A percentile compares a stretch with the other conserved stretches of the same genome.
Conservation (phyloP, 768 basidiomycete genomes). For the Russula earlei region DNA sequence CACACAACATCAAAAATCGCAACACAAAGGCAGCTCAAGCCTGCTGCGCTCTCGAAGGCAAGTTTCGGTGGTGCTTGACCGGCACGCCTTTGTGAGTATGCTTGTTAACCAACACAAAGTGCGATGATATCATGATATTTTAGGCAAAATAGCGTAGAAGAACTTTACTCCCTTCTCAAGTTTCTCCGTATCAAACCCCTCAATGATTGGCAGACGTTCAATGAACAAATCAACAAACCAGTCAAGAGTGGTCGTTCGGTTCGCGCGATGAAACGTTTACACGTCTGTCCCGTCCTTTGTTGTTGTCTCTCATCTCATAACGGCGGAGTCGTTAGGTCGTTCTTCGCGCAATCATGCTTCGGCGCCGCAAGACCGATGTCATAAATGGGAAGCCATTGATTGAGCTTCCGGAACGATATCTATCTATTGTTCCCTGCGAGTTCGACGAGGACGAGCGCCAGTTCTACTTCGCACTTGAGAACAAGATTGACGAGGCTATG, state of each 20-base stretch:
- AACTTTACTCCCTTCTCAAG: conserved; percentile 81
- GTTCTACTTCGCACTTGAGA: conserved; percentile 71
- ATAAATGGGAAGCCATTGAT: conserved; percentile 77
- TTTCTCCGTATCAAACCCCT: conserved; percentile 81
- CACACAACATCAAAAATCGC: conserved; percentile 88
- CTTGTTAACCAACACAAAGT: background rate
- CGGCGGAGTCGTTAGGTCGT: conserved; percentile 43
- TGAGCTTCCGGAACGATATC: conserved; percentile 62
- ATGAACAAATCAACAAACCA: conserved; percentile 66
- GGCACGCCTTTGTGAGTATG: conserved; percentile 61
- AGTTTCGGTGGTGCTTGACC: conserved; percentile 83
- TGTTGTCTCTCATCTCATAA: background rate
- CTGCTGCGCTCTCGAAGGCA: conserved; percentile 65
- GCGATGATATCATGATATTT: background rate
- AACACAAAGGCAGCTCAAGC: conserved; percentile 70
- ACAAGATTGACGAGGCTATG: conserved; percentile 46
- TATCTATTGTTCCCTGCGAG: conserved; percentile 63
- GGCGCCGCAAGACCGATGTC: conserved; percentile 66
- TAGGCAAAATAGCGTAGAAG: conserved; percentile 57
- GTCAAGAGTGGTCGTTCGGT: conserved; percentile 58
- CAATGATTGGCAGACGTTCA: conserved; percentile 73
- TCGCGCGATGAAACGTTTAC: conserved; percentile 76
- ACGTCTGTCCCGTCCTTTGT: conserved; percentile 35
- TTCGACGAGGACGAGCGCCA: conserved; percentile 69
- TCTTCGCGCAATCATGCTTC: conserved; percentile 79